Percentiles rank a stretch among this genome's conserved stretches.
Evolutionary conservation across 805 yeast genomes (phyloP).

Genomic region (Candida coleopterorum): DNA sequence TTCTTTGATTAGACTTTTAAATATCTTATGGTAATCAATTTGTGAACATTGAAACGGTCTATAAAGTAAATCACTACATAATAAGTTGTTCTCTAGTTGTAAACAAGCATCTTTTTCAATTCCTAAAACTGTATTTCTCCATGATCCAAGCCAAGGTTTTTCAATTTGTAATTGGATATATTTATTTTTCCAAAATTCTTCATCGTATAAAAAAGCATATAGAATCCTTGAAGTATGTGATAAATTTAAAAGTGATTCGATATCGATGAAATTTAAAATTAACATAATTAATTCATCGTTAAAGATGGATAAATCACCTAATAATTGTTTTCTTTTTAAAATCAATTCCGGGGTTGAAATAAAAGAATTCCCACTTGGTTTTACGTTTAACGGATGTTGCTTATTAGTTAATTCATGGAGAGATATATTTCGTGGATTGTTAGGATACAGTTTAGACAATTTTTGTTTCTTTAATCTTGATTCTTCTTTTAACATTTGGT

Average conservation of each 20-base stretch:
- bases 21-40: slow-evolving; percentile 50
- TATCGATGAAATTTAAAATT: slow-evolving; percentile 45
- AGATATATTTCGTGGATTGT: slow-evolving; percentile 14
- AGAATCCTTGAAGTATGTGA: slow-evolving; percentile 60
- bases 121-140: slow-evolving; percentile 62
- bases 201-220: slow-evolving; percentile 70
- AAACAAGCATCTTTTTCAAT: slow-evolving; percentile 39
- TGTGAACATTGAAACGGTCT: slow-evolving; percentile 82
- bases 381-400: slow-evolving; percentile 68
- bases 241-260: slow-evolving; percentile 45
- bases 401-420: slow-evolving; percentile 28
- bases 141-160: slow-evolving; percentile 68
- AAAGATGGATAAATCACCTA: slow-evolving; percentile 52
- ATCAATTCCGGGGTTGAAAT: slow-evolving; percentile 20
- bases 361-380: slow-evolving; percentile 68
- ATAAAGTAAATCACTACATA: slow-evolving; percentile 75
- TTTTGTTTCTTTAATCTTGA: slow-evolving; percentile 4
- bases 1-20: slow-evolving; percentile 45
- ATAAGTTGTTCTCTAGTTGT: slow-evolving; percentile 41
- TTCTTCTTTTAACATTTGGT: slow-evolving; percentile 2
- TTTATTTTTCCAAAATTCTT: slow-evolving; percentile 74
- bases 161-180: slow-evolving; percentile 27
- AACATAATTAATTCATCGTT: slow-evolving; percentile 63
- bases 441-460: slow-evolving; percentile 4
- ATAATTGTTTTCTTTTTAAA: slow-evolving; percentile 22